phyloP scores from a whole-genome alignment of 306 rosid species.

The Medicago truncatula region MtrunA17r5.0-ANR NC_053048.1:4803501-4804000 shows the following conservation, averaged over 20 bases:
- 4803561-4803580: too few relatives aligned
- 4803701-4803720: too few relatives aligned
- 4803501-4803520: too few relatives aligned
- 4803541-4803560: too few relatives aligned
- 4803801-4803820: slow-evolving; percentile 15
- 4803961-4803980: slow-evolving; percentile 18
- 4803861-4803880: not conserved
- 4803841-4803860: slow-evolving; percentile 33
- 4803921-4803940: slow-evolving; percentile 32
- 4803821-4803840: slow-evolving; percentile 10
- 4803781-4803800: not conserved
- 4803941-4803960: slow-evolving; percentile 15
- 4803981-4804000: slow-evolving; percentile 19
- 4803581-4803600: too few relatives aligned
- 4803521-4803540: too few relatives aligned
- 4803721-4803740: too few relatives aligned
- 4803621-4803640: too few relatives aligned
- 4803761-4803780: not conserved
- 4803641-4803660: too few relatives aligned
- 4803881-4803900: slow-evolving; percentile 34
- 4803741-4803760: not conserved
- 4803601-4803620: too few relatives aligned
- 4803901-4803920: slow-evolving; percentile 8
- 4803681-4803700: too few relatives aligned
- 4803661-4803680: too few relatives aligned